Percentiles rank a stretch among this genome's conserved stretches.
These are phyloP conservation scores for Colletotrichum sidae DNA, from an alignment of 2,329 filamentous ascomycete genomes.

Conservation along the genomic window DNA sequence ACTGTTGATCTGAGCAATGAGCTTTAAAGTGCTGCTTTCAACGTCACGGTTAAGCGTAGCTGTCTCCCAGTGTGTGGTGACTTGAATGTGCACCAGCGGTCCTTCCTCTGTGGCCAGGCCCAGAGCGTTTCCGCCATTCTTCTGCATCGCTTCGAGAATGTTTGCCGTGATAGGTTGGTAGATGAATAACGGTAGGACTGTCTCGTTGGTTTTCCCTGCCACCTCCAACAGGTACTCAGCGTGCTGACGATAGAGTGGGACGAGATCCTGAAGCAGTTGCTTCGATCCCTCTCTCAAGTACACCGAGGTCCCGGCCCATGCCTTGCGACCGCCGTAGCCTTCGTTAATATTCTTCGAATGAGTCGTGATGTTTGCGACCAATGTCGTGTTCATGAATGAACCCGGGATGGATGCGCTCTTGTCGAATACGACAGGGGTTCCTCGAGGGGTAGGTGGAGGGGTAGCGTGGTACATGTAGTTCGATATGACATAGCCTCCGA, in stretches of 20 bases:
- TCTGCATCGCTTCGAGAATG: slow-evolving; percentile 45
- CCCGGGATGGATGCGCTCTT: slow-evolving; percentile 40
- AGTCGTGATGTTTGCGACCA: slow-evolving; percentile 42
- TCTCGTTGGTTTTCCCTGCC: slow-evolving; percentile 26
- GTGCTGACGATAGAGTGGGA: slow-evolving; percentile 41
- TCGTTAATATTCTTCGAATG: slow-evolving; percentile 41
- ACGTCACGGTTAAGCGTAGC: slow-evolving; percentile 46
- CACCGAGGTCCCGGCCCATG: slow-evolving; percentile 10
- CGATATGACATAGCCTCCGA: slow-evolving; percentile 29
- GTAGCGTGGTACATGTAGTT: slow-evolving; percentile 37
- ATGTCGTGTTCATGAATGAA: slow-evolving; percentile 39
- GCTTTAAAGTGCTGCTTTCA: slow-evolving; percentile 35
- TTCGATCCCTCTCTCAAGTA: slow-evolving; percentile 6
- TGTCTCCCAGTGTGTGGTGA: slow-evolving; percentile 42
- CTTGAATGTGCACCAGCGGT: slow-evolving; percentile 48
- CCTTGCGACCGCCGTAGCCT: slow-evolving; percentile 41
- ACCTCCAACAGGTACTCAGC: slow-evolving; percentile 32
- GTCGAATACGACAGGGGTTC: slow-evolving; percentile 40
- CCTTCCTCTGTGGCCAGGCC: slow-evolving; percentile 50
- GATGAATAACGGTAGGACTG: slow-evolving; percentile 41
- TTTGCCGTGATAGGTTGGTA: slow-evolving; percentile 55
- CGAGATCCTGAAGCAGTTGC: slow-evolving; percentile 43
- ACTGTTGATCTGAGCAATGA: slow-evolving; percentile 42
- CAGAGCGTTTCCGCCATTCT: slow-evolving; percentile 55
- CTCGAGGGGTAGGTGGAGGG: slow-evolving; percentile 21